Conservation (phyloP, 805 yeast species). For the Starmerella geochares region DNA sequence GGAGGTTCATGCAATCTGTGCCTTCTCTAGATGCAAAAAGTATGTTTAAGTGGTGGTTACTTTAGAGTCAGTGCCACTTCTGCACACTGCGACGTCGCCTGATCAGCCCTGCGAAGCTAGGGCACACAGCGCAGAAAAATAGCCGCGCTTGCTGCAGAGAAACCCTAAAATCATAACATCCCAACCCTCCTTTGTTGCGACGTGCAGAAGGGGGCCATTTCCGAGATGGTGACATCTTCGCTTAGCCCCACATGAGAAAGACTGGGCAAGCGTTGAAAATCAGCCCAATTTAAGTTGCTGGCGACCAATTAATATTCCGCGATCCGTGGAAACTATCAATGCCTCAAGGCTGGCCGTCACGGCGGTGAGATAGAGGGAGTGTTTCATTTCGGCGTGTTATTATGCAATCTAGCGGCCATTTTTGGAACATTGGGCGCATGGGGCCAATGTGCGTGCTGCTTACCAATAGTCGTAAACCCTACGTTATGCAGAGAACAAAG, state of each 20-base stretch:
- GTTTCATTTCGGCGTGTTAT: not conserved
- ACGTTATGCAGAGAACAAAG: constrained; percentile 4
- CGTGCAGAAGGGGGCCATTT: not conserved
- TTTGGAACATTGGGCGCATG: not conserved
- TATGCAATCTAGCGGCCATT: not conserved
- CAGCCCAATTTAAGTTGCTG: no score
- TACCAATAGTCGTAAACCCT: not conserved
- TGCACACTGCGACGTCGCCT: not conserved
- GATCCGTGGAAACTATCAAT: not conserved
- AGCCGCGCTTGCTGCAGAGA: constrained; percentile 1
- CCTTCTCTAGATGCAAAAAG: not conserved
- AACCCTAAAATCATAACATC: not conserved
- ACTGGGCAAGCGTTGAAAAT: no score
- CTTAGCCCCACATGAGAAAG: not conserved
- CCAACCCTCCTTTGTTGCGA: not conserved
- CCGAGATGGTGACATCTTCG: not conserved
- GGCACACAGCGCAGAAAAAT: not conserved
- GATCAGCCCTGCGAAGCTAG: not conserved
- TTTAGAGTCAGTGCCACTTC: not conserved
- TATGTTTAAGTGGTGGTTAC: not conserved
- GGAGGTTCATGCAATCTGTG: not conserved
- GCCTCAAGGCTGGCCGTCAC: no score
- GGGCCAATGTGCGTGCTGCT: not conserved
- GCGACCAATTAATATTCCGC: not conserved
- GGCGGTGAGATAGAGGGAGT: not conserved